A percentile compares a stretch with the other conserved stretches of the same genome.
phyloP scores from a whole-genome alignment of 768 basidiomycete genomes.

The Ramaria sp. region DNA sequence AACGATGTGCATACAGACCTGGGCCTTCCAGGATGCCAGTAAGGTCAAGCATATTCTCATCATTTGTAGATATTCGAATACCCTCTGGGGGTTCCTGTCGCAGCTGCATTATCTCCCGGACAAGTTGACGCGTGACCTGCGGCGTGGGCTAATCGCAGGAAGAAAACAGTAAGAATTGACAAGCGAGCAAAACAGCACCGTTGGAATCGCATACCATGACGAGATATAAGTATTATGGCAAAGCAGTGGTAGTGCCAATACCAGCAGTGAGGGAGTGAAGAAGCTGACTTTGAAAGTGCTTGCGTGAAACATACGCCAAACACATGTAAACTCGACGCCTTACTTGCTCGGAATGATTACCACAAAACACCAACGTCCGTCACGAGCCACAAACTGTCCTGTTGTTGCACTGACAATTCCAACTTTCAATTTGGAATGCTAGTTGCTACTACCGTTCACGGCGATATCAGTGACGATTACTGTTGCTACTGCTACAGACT shows the following conservation, averaged over 20 bases:
- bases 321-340: not conserved
- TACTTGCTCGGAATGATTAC: too few species aligned
- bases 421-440: too few species aligned
- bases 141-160: constrained; percentile 1
- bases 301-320: not conserved
- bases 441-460: too few species aligned
- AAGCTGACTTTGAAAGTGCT: not conserved
- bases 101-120: constrained; percentile 77
- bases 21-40: constrained; percentile 86
- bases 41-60: constrained; percentile 83
- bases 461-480: too few species aligned
- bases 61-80: constrained; percentile 77
- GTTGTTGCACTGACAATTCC: too few species aligned
- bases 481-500: too few species aligned
- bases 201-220: not conserved
- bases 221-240: not conserved
- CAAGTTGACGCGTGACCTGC: constrained; percentile 65
- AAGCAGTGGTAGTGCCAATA: not conserved
- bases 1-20: constrained; percentile 37
- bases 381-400: too few species aligned
- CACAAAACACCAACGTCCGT: too few species aligned
- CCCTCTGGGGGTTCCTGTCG: constrained; percentile 81
- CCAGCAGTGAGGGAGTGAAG: not conserved
- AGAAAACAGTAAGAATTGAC: not conserved
- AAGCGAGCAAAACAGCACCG: not conserved